Evolutionary conservation across 2,329 filamentous ascomycete species (phyloP), one percentile per base, ranked within the genome.

Genomic region (Pseudocercospora fijiensis): DNA sequence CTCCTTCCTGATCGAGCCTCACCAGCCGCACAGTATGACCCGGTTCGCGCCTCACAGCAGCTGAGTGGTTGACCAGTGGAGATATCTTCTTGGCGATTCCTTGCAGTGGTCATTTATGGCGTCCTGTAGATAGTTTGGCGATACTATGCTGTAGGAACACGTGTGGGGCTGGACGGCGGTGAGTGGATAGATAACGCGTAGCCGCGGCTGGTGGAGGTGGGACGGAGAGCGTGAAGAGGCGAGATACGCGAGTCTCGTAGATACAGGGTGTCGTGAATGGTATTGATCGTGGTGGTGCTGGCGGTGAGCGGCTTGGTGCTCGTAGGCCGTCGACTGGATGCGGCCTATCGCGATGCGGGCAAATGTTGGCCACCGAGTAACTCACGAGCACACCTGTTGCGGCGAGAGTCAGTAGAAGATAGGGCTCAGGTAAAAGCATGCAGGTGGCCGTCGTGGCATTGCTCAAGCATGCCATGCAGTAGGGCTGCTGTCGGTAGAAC

Each of bases 1-100:
- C 57, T 60, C 62, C 57, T 64, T 57, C 62, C 62, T 60, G 24
- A 58, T 61, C 20, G 30, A 43, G 55, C 20, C 18, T 30, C 52
- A 22, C 52, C 22, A 37, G 27, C 52, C 52, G 52, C 27, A 56
- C 45, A 49, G 43, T 47, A 47, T 47, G 43, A 45, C 41, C 41
- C 41, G 41, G 41, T 20, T 45, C 41, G 18, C 41, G 41, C 41
- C 43, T 47, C n/a, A 47, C n/a, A 22, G 20, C n/a, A 47, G n/a
- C n/a, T 47, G 43, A 47, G n/a, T 47, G 43, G 43, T 22, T 47
- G 43, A n/a, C 43, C n/a, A 24, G 11, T 13, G 18, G 22, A 47
- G 43, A 47, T 47, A n/a, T 47, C 18, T 20, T 47, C 43, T 47
- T 47, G 43, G 43, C 43, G 18, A 37, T 24, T 5, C 43, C 43